A percentile compares a stretch with the other conserved stretches of the same genome.
phyloP scores from a whole-genome alignment of 1,284 basidiomycete species.

The Ganoderma multipileum region DNA sequence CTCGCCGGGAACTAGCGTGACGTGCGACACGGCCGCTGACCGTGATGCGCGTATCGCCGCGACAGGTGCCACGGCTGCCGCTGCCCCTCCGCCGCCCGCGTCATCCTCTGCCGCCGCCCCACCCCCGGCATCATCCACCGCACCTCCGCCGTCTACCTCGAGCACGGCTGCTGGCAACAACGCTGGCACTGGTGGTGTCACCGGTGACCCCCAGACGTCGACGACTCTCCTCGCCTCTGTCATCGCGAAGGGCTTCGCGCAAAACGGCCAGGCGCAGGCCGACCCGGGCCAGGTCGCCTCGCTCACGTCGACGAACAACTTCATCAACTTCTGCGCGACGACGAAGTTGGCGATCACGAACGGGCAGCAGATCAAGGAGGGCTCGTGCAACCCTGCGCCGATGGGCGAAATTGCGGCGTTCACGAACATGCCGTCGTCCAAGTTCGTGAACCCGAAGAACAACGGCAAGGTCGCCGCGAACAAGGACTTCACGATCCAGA shows the following conservation, averaged over 20 bases:
- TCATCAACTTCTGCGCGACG: conserved; percentile 57
- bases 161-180: conserved; percentile 30
- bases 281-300: conserved; percentile 54
- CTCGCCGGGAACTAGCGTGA: conserved; percentile 50
- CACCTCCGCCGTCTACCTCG: conserved; percentile 1
- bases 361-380: conserved; percentile 36
- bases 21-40: conserved; percentile 53
- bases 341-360: conserved; percentile 42
- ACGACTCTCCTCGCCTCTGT: conserved; percentile 35
- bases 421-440: conserved; percentile 55
- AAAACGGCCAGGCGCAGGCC: conserved; percentile 49
- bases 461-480: conserved; percentile 49
- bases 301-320: conserved; percentile 57
- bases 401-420: conserved; percentile 51
- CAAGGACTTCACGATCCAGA: conserved; percentile 53
- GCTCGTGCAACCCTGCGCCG: conserved; percentile 42
- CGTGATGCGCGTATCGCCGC: conserved; percentile 48
- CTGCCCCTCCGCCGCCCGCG: not conserved
- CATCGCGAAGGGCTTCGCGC: conserved; percentile 35
- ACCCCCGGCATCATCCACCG: not conserved
- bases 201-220: conserved; percentile 40
- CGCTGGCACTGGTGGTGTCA: conserved; percentile 8
- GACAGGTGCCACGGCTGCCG: conserved; percentile 41
- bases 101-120: conserved; percentile 2
- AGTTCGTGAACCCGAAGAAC: conserved; percentile 56